These are phyloP conservation scores for Themeda triandra DNA, from an alignment of 176 grass and related monocot species.

Conservation along the genomic window DNA sequence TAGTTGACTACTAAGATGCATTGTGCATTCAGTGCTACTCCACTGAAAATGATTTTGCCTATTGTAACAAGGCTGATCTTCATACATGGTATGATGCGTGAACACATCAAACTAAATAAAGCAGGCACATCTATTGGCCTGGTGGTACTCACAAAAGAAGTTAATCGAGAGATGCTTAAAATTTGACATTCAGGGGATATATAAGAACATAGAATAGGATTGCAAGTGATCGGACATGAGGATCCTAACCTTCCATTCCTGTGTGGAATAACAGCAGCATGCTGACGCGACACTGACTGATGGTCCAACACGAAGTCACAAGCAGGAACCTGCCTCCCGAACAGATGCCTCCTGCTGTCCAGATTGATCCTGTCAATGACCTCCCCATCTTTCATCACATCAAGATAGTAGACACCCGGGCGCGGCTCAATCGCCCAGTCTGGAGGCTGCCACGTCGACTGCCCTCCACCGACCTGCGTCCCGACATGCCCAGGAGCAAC, in stretches of 20 bases:
- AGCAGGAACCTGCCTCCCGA: conserved; percentile 80
- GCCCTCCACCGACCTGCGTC: conserved; percentile 84
- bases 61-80: background rate
- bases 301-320: conserved; percentile 96
- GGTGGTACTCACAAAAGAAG: background rate
- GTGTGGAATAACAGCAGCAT: conserved; percentile 90
- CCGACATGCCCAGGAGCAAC: conserved; percentile 6
- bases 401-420: conserved; percentile 80
- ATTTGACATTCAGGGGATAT: background rate
- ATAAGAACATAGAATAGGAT: background rate
- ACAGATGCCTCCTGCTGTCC: conserved; percentile 85
- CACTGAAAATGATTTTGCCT: background rate
- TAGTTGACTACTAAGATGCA: background rate
- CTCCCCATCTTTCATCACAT: conserved; percentile 81
- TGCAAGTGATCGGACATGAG: conserved; percentile 1
- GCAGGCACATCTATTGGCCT: background rate
- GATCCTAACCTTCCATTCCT: conserved; percentile 81
- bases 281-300: conserved; percentile 94
- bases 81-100: background rate
- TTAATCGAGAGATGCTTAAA: background rate
- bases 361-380: conserved; percentile 86
- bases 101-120: background rate
- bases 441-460: conserved; percentile 84
- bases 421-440: conserved; percentile 87
- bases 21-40: background rate